These are phyloP conservation scores for Citrus hindsii DNA, from an alignment of 345 rosid genomes.

Conservation along the genomic window DNA sequence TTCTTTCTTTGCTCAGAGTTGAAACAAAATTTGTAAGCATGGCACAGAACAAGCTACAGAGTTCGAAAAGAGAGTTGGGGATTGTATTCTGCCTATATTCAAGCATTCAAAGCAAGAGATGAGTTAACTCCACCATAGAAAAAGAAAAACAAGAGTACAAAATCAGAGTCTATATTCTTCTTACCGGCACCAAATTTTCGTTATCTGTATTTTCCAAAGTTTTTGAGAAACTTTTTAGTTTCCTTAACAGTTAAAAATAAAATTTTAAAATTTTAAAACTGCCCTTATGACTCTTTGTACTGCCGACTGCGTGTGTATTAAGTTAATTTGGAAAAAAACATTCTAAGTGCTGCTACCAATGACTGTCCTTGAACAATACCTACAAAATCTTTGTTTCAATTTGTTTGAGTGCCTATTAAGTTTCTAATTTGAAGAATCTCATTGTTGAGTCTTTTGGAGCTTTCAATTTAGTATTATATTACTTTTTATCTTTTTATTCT, in stretches of 20 bases:
- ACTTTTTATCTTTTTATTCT: too few species aligned
- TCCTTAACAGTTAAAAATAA: too few species aligned
- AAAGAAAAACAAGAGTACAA: not conserved
- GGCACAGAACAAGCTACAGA: conserved; percentile 1
- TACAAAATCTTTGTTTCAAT: not conserved
- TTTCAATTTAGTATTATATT: too few species aligned
- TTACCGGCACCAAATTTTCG: too few species aligned
- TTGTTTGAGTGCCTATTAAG: not conserved
- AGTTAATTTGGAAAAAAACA: not conserved
- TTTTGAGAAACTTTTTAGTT: too few species aligned
- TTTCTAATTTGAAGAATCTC: too few species aligned
- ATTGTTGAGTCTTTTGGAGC: too few species aligned
- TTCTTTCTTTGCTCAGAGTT: not conserved
- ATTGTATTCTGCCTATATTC: not conserved
- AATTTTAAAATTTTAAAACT: too few species aligned
- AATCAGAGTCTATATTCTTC: too few species aligned
- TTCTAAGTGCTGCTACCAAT: not conserved
- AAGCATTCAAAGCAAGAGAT: not conserved
- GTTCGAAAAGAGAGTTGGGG: not conserved
- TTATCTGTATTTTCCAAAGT: too few species aligned
- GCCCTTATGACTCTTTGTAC: too few species aligned
- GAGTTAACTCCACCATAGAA: not conserved
- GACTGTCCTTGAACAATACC: not conserved
- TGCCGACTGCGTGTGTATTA: not conserved
- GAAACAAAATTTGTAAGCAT: not conserved